A percentile compares a stretch with the other conserved stretches of the same genome.
Conservation (phyloP, 805 yeast species). For the Cyberlindnera mrakii region DNA sequence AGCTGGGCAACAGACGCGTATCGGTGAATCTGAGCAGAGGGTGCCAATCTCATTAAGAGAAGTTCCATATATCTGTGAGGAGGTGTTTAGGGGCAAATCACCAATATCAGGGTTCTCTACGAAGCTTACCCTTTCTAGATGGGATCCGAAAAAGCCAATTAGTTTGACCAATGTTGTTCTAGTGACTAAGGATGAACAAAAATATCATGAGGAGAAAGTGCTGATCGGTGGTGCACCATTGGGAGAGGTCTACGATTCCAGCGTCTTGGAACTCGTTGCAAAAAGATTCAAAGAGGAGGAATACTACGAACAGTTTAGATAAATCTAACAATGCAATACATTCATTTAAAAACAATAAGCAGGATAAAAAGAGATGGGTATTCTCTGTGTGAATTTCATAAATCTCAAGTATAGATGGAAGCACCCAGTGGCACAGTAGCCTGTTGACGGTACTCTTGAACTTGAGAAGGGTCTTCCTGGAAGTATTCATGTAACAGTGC, state of each 20-base stretch:
- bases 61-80: conserved; percentile 80
- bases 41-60: conserved; percentile 72
- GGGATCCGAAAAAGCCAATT: conserved; percentile 69
- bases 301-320: conserved; percentile 58
- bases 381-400: background rate
- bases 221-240: conserved; percentile 60
- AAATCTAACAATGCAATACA: background rate
- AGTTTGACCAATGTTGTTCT: conserved; percentile 76
- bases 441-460: conserved; percentile 22
- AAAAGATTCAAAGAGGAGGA: conserved; percentile 69
- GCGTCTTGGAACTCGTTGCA: conserved; percentile 50
- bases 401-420: conserved; percentile 19
- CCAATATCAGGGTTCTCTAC: conserved; percentile 81
- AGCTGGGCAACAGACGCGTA: conserved; percentile 81
- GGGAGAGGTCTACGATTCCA: conserved; percentile 56
- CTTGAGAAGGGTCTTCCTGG: conserved; percentile 39
- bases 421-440: conserved; percentile 26
- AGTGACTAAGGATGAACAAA: conserved; percentile 85
- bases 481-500: conserved; percentile 89
- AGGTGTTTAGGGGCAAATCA: conserved; percentile 87
- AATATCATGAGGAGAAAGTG: conserved; percentile 68
- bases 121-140: conserved; percentile 70
- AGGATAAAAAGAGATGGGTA: background rate
- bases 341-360: background rate
- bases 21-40: conserved; percentile 66